A percentile compares a stretch with the other conserved stretches of the same genome.
phyloP scores from a whole-genome alignment of 2,329 filamentous ascomycete genomes.

The Lachnellula occidentalis region DNA sequence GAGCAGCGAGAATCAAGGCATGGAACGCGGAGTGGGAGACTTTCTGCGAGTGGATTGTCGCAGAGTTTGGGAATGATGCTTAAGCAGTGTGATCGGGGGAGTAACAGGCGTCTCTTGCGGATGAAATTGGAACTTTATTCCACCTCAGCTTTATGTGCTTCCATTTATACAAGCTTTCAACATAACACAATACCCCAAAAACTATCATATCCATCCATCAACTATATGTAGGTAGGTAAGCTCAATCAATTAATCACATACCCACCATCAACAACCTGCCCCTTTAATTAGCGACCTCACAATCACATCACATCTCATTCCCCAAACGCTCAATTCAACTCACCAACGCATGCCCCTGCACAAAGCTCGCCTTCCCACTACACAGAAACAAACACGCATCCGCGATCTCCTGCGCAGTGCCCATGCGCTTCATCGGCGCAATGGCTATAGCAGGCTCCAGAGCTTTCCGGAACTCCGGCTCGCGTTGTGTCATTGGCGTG shows the following conservation, averaged over 20 bases:
- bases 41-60: conserved; percentile 82
- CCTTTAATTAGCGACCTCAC: background rate
- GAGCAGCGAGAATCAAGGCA: conserved; percentile 65
- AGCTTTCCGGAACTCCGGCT: conserved; percentile 25
- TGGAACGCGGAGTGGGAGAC: conserved; percentile 79
- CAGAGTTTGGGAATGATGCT: conserved; percentile 50
- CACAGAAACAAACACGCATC: conserved; percentile 42
- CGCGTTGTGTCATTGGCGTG: conserved; percentile 39
- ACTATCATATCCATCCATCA: background rate
- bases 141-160: background rate
- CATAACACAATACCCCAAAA: background rate
- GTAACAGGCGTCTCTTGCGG: background rate
- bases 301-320: background rate
- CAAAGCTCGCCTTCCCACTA: conserved; percentile 40
- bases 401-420: conserved; percentile 41
- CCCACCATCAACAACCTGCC: conserved; percentile 36
- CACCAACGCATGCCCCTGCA: conserved; percentile 39
- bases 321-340: background rate
- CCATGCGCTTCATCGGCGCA: conserved; percentile 36
- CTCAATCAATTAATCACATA: conserved; percentile 37
- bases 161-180: background rate
- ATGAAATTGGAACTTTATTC: background rate
- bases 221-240: too few species aligned
- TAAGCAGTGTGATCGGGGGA: background rate
- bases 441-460: conserved; percentile 31